Percentiles rank a stretch among this genome's conserved stretches.
Conservation (phyloP, 306 rosid species). For the Malus fusca region DNA sequence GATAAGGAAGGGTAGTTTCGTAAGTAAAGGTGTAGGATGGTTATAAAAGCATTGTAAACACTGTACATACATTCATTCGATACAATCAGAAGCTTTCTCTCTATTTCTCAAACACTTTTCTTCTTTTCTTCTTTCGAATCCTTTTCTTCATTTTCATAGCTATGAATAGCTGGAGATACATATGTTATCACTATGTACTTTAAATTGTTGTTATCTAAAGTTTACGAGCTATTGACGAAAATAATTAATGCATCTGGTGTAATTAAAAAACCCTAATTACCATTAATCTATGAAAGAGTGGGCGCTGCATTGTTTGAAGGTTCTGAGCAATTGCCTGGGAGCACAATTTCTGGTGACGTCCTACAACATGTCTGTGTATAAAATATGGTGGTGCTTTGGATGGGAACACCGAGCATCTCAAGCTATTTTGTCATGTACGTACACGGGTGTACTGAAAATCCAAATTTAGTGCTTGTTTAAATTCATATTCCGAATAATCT, state of each 20-base stretch:
- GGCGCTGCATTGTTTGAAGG: neutral
- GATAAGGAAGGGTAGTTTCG: too few relatives aligned
- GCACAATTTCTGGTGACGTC: neutral
- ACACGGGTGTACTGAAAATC: neutral
- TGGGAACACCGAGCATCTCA: neutral
- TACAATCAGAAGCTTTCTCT: too few relatives aligned
- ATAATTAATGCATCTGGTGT: neutral
- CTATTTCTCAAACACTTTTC: too few relatives aligned
- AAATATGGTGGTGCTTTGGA: neutral
- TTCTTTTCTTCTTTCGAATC: too few relatives aligned
- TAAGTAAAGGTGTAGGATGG: too few relatives aligned
- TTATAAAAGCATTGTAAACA: too few relatives aligned
- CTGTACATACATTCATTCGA: too few relatives aligned
- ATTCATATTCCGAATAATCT: slow-evolving; percentile 28
- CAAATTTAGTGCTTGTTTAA: neutral
- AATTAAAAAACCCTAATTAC: neutral
- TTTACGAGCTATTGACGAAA: neutral
- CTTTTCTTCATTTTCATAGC: too few relatives aligned
- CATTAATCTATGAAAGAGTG: neutral
- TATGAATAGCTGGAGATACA: too few relatives aligned
- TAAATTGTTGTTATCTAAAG: neutral
- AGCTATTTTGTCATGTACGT: neutral
- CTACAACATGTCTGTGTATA: neutral
- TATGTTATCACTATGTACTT: too few relatives aligned
- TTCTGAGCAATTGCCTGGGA: neutral